phyloP scores from a whole-genome alignment of 768 basidiomycete species.

The Tricholomella constricta region DNA sequence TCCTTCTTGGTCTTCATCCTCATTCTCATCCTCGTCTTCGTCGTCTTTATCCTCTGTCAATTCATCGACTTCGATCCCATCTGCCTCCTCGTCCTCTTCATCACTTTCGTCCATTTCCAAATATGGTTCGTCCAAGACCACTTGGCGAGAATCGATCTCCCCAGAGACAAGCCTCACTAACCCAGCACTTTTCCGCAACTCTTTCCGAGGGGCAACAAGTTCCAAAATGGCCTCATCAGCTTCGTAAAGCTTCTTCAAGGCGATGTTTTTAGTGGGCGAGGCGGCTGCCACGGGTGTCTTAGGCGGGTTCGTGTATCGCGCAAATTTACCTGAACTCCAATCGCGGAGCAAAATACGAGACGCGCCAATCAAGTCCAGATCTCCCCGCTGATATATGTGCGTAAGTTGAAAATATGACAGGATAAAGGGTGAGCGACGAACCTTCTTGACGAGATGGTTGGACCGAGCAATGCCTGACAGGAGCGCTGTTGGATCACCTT shows the following conservation, averaged over 20 bases:
- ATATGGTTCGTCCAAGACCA: slow-evolving; percentile 43
- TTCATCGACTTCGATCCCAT: slow-evolving; percentile 36
- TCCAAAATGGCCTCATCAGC: slow-evolving; percentile 54
- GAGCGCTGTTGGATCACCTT: slow-evolving; percentile 71
- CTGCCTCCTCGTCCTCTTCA: slow-evolving; percentile 37
- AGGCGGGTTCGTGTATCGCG: slow-evolving; percentile 68
- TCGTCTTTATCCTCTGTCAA: slow-evolving; percentile 31
- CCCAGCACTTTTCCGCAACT: slow-evolving; percentile 62
- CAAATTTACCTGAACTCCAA: slow-evolving; percentile 77
- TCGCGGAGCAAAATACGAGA: slow-evolving; percentile 81
- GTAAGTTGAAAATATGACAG: slow-evolving; percentile 12
- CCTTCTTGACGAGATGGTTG: slow-evolving; percentile 77
- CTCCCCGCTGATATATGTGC: slow-evolving; percentile 56
- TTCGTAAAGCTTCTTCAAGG: slow-evolving; percentile 36
- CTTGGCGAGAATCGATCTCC: slow-evolving; percentile 39
- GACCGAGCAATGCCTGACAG: slow-evolving; percentile 76
- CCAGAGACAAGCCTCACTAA: slow-evolving; percentile 54
- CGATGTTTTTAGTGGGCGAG: slow-evolving; percentile 5
- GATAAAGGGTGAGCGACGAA: slow-evolving; percentile 26
- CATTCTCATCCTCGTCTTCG: slow-evolving; percentile 42
- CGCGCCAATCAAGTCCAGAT: slow-evolving; percentile 70
- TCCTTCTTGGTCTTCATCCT: slow-evolving; percentile 35
- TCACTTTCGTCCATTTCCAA: slow-evolving; percentile 32
- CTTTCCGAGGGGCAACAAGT: slow-evolving; percentile 56
- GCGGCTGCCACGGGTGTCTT: slow-evolving; percentile 13